Conservation (phyloP, 2,329 filamentous ascomycete genomes). For the Aspergillus ruber region DNA sequence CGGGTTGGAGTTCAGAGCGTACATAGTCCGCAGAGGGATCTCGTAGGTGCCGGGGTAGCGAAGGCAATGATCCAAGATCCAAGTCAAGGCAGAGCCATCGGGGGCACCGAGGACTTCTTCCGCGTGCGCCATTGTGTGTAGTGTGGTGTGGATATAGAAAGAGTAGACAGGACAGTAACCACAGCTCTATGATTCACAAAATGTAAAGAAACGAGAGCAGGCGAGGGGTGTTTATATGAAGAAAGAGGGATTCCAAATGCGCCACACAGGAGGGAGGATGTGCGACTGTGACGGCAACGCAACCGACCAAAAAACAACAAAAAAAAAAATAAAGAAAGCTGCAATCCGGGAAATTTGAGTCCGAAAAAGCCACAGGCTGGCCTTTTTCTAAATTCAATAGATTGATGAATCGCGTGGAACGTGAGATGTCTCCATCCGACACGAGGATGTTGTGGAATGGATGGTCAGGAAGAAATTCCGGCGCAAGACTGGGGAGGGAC, state of each 20-base stretch:
- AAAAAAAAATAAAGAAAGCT: not conserved
- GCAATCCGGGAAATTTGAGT: not conserved
- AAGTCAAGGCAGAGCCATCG: constrained; percentile 40
- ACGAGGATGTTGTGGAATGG: not conserved
- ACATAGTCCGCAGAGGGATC: constrained; percentile 62
- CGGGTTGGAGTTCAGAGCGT: constrained; percentile 57
- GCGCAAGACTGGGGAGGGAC: not conserved
- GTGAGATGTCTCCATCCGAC: not conserved
- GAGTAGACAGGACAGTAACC: not conserved
- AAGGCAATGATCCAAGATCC: constrained; percentile 56
- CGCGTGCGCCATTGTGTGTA: constrained; percentile 13
- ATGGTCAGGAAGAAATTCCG: not conserved
- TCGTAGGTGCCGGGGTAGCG: constrained; percentile 59
- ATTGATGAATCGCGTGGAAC: not conserved
- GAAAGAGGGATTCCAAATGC: not conserved
- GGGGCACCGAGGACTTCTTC: constrained; percentile 17
- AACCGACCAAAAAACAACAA: not conserved
- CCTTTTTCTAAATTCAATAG: too few relatives aligned
- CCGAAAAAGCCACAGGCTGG: too few relatives aligned
- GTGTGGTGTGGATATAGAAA: not conserved
- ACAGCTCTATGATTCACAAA: not conserved
- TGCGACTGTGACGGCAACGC: not conserved
- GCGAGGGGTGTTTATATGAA: not conserved
- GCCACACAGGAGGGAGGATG: not conserved
- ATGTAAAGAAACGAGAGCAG: not conserved